Conservation (phyloP, 805 yeast genomes). For the Candida ficus region DNA sequence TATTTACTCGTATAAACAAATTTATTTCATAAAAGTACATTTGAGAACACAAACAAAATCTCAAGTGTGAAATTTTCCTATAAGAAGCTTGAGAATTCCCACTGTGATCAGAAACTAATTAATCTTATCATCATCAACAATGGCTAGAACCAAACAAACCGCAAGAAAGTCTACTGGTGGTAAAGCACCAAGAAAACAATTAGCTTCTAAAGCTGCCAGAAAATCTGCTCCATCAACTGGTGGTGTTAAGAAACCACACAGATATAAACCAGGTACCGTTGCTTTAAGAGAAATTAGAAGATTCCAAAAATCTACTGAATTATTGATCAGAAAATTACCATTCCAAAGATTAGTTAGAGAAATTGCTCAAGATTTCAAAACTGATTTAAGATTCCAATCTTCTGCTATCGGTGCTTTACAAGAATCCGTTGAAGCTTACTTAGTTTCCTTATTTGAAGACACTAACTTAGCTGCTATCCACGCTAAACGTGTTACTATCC, state of each 20-base stretch:
- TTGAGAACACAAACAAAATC: too few species aligned
- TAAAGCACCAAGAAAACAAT: constrained; percentile 92
- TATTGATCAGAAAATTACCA: constrained; percentile 92
- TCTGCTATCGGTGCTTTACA: constrained; percentile 97
- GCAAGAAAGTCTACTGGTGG: constrained; percentile 96
- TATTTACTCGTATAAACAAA: too few species aligned
- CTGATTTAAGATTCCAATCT: constrained; percentile 93
- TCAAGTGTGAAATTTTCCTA: too few species aligned
- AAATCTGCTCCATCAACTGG: constrained; percentile 88
- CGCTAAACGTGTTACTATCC: constrained; percentile 98
- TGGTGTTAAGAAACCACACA: constrained; percentile 92
- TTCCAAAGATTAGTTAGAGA: constrained; percentile 97
- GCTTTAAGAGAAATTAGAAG: constrained; percentile 96
- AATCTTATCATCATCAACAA: constrained; percentile 29
- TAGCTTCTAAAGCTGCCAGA: constrained; percentile 91
- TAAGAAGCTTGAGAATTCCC: too few species aligned
- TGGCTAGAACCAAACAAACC: constrained; percentile 94
- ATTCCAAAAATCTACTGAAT: constrained; percentile 94
- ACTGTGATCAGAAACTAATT: too few species aligned
- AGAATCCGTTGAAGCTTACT: constrained; percentile 98
- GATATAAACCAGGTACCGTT: constrained; percentile 96
- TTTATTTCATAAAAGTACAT: too few species aligned
- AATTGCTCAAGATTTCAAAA: constrained; percentile 90
- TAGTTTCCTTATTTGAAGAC: constrained; percentile 94
- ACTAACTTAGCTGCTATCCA: constrained; percentile 98